Evolutionary conservation across 805 yeast genomes (phyloP).

Genomic region (Yamadazyma akitaensis): DNA sequence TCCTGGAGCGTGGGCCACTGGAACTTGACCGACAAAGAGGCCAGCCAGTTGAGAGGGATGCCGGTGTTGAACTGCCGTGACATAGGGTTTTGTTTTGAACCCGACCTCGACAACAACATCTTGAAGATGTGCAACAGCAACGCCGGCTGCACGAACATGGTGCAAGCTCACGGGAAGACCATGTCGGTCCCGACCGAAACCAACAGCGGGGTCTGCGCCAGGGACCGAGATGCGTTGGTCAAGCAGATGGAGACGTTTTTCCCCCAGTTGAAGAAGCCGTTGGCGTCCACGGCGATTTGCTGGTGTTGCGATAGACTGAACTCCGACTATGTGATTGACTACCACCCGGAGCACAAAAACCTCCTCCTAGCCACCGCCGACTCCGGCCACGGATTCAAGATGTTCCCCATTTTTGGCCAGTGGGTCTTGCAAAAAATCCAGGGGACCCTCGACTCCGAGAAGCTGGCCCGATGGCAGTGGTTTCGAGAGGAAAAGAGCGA

Average conservation of each 20-base stretch:
- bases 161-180: neutral
- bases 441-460: constrained; percentile 7
- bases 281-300: constrained; percentile 16
- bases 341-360: constrained; percentile 25
- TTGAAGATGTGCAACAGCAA: constrained; percentile 14
- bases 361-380: constrained; percentile 37
- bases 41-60: constrained; percentile 6
- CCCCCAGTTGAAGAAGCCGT: constrained; percentile 8
- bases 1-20: constrained; percentile 16
- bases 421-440: constrained; percentile 14
- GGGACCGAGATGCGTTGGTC: constrained; percentile 8
- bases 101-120: constrained; percentile 11
- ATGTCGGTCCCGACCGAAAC: constrained; percentile 12
- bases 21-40: constrained; percentile 10
- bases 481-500: constrained; percentile 2
- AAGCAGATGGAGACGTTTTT: constrained; percentile 10
- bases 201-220: constrained; percentile 10
- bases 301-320: constrained; percentile 36
- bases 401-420: constrained; percentile 32
- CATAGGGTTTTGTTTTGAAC: constrained; percentile 15
- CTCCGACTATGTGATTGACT: constrained; percentile 32
- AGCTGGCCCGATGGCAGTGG: constrained; percentile 11
- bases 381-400: constrained; percentile 39
- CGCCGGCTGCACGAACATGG: constrained; percentile 10
- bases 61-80: constrained; percentile 14